Percentiles rank a stretch among this genome's conserved stretches.
Evolutionary conservation across 345 rosid species (phyloP).

Genomic region (Hirschfeldia incana): DNA sequence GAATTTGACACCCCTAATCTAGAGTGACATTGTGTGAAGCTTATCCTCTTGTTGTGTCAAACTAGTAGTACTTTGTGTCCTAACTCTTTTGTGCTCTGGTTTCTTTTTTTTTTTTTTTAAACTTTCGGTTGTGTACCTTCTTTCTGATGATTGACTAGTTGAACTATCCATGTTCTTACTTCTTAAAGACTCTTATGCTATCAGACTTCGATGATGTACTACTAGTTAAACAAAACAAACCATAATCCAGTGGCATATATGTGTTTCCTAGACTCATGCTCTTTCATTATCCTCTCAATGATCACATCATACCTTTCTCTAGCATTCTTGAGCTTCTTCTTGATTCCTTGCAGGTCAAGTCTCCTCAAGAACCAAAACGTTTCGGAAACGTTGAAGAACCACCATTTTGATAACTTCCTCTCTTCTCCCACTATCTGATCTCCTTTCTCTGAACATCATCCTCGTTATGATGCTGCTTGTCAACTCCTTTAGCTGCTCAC

Average conservation of each 20-base stretch:
- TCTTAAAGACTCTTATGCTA: no score
- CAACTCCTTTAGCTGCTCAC: slow-evolving; percentile 57
- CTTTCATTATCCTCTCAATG: slow-evolving; percentile 68
- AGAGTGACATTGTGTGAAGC: no score
- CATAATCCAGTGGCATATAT: background rate
- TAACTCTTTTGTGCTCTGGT: no score
- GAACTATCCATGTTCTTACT: no score
- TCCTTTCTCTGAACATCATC: slow-evolving; percentile 53
- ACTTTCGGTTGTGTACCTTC: no score
- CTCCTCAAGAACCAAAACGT: slow-evolving; percentile 66
- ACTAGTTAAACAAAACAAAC: no score
- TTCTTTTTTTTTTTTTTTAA: no score
- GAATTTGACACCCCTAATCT: no score
- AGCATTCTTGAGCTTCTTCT: slow-evolving; percentile 60
- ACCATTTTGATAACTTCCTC: slow-evolving; percentile 56
- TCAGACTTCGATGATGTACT: no score
- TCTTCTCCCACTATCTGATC: slow-evolving; percentile 29
- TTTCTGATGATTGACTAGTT: no score
- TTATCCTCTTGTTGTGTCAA: no score
- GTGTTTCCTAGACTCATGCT: slow-evolving; percentile 49
- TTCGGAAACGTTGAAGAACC: slow-evolving; percentile 62
- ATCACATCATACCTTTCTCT: slow-evolving; percentile 55
- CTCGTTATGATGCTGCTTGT: slow-evolving; percentile 61
- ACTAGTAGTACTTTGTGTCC: no score
- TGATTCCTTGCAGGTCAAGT: slow-evolving; percentile 62